Evolutionary conservation across 1,139 yeast species (phyloP).

Genomic region (Pichia inconspicua): DNA sequence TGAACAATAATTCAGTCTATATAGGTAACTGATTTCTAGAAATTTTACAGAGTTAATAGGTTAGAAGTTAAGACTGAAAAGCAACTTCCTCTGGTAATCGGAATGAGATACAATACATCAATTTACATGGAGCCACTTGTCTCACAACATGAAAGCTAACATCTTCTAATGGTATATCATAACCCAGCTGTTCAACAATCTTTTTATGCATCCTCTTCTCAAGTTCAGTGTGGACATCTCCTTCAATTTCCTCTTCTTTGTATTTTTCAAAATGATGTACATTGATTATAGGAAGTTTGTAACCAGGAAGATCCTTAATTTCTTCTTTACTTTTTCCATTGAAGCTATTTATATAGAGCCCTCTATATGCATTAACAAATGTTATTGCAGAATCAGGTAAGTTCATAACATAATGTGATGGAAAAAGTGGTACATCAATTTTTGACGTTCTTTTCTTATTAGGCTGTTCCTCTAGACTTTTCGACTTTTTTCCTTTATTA

Average conservation of each 20-base stretch:
- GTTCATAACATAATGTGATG: conserved; percentile 85
- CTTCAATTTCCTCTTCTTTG: conserved; percentile 55
- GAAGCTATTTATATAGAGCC: conserved; percentile 46
- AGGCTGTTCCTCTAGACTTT: conserved; percentile 1
- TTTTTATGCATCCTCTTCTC: conserved; percentile 54
- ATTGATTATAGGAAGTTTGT: conserved; percentile 66
- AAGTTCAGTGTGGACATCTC: conserved; percentile 59
- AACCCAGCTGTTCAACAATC: conserved; percentile 47
- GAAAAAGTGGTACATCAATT: conserved; percentile 48
- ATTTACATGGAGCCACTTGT: conserved; percentile 92
- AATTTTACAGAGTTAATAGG: neutral
- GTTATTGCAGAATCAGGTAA: conserved; percentile 88
- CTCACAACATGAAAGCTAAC: conserved; percentile 75
- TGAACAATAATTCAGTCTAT: conserved; percentile 9
- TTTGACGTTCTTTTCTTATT: conserved; percentile 25
- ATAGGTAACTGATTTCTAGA: neutral
- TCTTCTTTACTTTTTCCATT: conserved; percentile 30
- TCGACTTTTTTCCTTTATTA: neutral
- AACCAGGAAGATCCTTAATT: conserved; percentile 34
- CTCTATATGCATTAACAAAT: conserved; percentile 71
- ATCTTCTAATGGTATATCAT: conserved; percentile 38
- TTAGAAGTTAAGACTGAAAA: conserved; percentile 24
- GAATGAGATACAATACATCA: conserved; percentile 88
- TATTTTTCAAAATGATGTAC: conserved; percentile 92
- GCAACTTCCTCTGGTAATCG: conserved; percentile 74